Evolutionary conservation across 2,329 filamentous ascomycete species (phyloP).

Genomic region (Fusarium mexicanum): DNA sequence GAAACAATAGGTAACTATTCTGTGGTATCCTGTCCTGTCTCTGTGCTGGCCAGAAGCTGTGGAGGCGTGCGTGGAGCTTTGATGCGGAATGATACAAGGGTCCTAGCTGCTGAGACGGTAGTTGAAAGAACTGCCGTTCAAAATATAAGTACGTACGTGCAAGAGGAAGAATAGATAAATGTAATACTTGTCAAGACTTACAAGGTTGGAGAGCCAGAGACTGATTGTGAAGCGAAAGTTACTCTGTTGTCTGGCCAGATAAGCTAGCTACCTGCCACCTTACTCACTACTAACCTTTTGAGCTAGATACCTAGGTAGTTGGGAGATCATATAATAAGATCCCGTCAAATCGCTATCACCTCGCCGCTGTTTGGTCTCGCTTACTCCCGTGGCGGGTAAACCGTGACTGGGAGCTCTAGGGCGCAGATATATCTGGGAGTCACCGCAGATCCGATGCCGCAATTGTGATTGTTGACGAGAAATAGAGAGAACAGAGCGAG

Average conservation of each 20-base stretch:
- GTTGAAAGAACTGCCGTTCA: conserved; percentile 12
- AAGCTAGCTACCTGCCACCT: not conserved
- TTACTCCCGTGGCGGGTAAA: conserved; percentile 1
- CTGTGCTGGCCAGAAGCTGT: not conserved
- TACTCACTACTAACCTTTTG: not conserved
- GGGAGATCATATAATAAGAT: conserved; percentile 12
- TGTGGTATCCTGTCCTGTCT: not conserved
- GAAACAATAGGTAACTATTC: not conserved
- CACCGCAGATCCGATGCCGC: conserved; percentile 19
- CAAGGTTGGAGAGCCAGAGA: not conserved
- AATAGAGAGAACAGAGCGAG: not conserved
- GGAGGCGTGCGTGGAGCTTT: conserved; percentile 30
- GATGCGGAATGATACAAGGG: conserved; percentile 8
- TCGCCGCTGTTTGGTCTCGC: conserved; percentile 8
- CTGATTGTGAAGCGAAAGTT: conserved; percentile 1
- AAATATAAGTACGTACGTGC: not conserved
- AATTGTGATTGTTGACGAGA: not conserved
- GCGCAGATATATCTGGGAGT: not conserved
- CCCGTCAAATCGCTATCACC: not conserved
- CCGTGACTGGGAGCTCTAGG: not conserved
- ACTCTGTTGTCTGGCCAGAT: conserved; percentile 7
- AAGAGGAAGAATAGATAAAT: not conserved
- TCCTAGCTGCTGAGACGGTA: conserved; percentile 8
- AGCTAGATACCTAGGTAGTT: not conserved
- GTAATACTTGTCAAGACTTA: too few relatives aligned